These are phyloP conservation scores for Penicillium silybi DNA, from an alignment of 495 filamentous ascomycete species.

Conservation along the genomic window DNA sequence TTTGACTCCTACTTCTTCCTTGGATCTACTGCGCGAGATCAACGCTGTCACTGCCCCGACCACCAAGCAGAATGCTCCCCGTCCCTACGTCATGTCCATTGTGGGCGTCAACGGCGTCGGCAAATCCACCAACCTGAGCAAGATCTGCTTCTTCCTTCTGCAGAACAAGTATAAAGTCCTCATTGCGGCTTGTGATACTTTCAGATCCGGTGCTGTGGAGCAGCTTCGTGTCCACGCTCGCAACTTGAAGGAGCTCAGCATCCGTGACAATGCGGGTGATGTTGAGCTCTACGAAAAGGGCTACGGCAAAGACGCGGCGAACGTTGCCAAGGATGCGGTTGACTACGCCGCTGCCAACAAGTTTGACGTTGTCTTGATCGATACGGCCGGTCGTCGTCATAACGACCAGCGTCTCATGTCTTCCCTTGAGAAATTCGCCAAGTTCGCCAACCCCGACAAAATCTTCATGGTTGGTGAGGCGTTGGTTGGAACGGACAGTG, in stretches of 20 bases:
- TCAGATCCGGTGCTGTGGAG: conserved; percentile 95
- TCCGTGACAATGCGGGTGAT: conserved; percentile 69
- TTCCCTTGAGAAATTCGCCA: conserved; percentile 92
- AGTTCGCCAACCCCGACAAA: conserved; percentile 92
- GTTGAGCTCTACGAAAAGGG: conserved; percentile 94
- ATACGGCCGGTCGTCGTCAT: conserved; percentile 91
- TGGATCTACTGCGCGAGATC: conserved; percentile 92
- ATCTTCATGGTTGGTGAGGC: conserved; percentile 99
- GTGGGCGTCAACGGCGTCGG: conserved; percentile 98
- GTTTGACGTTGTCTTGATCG: conserved; percentile 93
- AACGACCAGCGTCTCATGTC: conserved; percentile 96
- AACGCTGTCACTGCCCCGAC: conserved; percentile 66
- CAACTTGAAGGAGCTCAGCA: conserved; percentile 80
- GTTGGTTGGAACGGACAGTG: conserved; percentile 88
- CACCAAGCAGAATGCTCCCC: conserved; percentile 46
- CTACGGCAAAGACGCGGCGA: conserved; percentile 95
- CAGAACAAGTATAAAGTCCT: conserved; percentile 97
- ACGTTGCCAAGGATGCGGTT: conserved; percentile 92
- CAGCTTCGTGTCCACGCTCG: conserved; percentile 91
- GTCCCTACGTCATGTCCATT: conserved; percentile 95
- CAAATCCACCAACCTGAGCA: conserved; percentile 94
- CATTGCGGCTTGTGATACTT: conserved; percentile 93
- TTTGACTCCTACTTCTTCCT: conserved; percentile 88
- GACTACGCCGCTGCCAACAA: conserved; percentile 65
- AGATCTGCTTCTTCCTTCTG: conserved; percentile 94